phyloP scores from a whole-genome alignment of 257 asterid genomes.

The Ophiorrhiza pumila region DNA sequence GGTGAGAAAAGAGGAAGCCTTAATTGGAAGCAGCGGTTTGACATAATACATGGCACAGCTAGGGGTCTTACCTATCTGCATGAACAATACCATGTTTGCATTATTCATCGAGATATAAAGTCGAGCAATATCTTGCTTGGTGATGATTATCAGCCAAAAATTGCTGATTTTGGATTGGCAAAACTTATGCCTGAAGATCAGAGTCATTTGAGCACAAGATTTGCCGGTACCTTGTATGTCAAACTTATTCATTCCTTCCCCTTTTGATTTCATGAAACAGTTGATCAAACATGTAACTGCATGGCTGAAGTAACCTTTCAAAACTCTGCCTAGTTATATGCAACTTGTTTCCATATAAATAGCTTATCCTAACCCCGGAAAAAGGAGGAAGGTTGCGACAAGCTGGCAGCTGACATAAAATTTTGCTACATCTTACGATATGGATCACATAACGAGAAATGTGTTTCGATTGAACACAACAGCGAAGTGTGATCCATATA shows the following conservation, averaged over 20 bases:
- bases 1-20: constrained; percentile 60
- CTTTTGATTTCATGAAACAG: background rate
- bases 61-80: constrained; percentile 75
- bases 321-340: too few relatives aligned
- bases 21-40: constrained; percentile 70
- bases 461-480: too few relatives aligned
- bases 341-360: too few relatives aligned
- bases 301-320: too few relatives aligned
- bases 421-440: too few relatives aligned
- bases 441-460: too few relatives aligned
- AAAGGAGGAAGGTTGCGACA: too few relatives aligned
- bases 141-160: constrained; percentile 54
- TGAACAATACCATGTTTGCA: constrained; percentile 59
- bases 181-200: constrained; percentile 68
- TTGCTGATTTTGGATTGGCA: constrained; percentile 76
- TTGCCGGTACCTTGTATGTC: constrained; percentile 81
- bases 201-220: constrained; percentile 74
- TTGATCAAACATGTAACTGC: background rate
- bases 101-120: constrained; percentile 77
- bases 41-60: constrained; percentile 66
- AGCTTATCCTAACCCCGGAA: too few relatives aligned
- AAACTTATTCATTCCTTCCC: background rate
- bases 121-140: constrained; percentile 65
- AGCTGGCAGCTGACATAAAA: too few relatives aligned
- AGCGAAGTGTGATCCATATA: too few relatives aligned